These are phyloP conservation scores for Xylaria intraflava DNA, from an alignment of 495 filamentous ascomycete genomes.

Conservation along the genomic window DNA sequence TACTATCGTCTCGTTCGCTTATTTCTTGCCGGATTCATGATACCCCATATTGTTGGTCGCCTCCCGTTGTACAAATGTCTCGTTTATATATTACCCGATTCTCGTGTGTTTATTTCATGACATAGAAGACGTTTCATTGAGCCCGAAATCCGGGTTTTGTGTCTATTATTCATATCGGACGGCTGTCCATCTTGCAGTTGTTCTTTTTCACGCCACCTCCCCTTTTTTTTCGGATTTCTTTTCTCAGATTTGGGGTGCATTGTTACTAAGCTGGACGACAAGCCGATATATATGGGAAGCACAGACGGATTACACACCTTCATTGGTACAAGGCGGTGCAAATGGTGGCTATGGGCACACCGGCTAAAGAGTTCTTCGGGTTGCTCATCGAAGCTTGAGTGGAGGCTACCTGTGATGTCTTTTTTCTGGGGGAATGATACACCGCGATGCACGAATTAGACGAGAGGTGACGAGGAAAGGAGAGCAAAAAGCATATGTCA, in stretches of 20 bases:
- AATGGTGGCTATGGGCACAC: background rate
- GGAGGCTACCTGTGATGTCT: background rate
- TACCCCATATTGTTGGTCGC: constrained; percentile 10
- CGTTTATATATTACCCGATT: background rate
- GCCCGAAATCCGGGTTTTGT: background rate
- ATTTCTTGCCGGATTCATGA: constrained; percentile 12
- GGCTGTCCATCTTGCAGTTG: background rate
- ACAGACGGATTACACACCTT: background rate
- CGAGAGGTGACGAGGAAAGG: background rate
- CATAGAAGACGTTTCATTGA: constrained; percentile 1
- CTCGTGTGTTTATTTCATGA: background rate
- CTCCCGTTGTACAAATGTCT: constrained; percentile 4
- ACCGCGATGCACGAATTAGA: constrained; percentile 1
- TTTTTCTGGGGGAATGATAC: background rate
- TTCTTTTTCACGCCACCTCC: background rate
- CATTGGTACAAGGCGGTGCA: background rate
- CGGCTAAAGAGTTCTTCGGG: background rate
- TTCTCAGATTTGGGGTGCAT: background rate
- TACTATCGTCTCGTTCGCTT: background rate
- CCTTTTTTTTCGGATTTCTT: background rate
- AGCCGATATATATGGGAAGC: background rate
- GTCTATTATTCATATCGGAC: background rate
- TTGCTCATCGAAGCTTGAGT: background rate
- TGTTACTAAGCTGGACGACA: background rate
- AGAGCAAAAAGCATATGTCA: background rate